Base-by-base conservation (phyloP, 352 stramenopile species). In the Phytophthora uliginosa region DNA sequence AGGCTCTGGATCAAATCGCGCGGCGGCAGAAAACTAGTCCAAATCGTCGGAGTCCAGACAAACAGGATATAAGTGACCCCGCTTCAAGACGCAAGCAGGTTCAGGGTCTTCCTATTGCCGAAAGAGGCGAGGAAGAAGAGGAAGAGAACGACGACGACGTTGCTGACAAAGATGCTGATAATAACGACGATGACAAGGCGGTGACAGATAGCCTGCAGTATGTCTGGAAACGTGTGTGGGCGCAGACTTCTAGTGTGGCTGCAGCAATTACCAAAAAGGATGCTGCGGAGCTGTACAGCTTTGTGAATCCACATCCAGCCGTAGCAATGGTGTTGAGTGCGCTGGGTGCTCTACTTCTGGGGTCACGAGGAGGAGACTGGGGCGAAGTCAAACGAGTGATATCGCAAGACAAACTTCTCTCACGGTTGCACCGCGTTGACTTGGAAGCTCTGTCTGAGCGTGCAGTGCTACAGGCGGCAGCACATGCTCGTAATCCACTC, bases 271-370 rank as follows among this genome's bases (percentile, higher is more conserved):
- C 86, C 22, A 95, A 94, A 58, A 84, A 83, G 15, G 90, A 96
- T 47, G 71, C 88, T 0, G 90, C 89, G 0, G 90, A 97, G 65
- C 59, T 97, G 7, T 90, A 92, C 57, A 96, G 88, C 66, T 95
- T 95, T 62, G 75, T 89, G 3, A 92, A 82, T 33, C 90, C 90
- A 1, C 89, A 95, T 40, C 85, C 89, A 12, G 90, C 90, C 8
- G 79, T 97, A 9, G 71, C 74, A 0, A 95, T 97, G 89, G 89
- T 96, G 1, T 67, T 92, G 31, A 88, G 73, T 54, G 89, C 77
- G 2, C 55, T 96, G 2, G 80, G 80, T 3, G 72, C 89, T 36
- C 57, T 95, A 24, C 67, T 95, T 7, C 59, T 91, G 15, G 85
- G 77, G 18, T 69, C 70, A 36, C 69, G 77, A 54, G 68, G 83